Percentiles rank a stretch among this genome's conserved stretches.
These are phyloP conservation scores for Lasiodiplodia hormozganensis DNA, from an alignment of 2,329 filamentous ascomycete species.

Conservation along the genomic window DNA sequence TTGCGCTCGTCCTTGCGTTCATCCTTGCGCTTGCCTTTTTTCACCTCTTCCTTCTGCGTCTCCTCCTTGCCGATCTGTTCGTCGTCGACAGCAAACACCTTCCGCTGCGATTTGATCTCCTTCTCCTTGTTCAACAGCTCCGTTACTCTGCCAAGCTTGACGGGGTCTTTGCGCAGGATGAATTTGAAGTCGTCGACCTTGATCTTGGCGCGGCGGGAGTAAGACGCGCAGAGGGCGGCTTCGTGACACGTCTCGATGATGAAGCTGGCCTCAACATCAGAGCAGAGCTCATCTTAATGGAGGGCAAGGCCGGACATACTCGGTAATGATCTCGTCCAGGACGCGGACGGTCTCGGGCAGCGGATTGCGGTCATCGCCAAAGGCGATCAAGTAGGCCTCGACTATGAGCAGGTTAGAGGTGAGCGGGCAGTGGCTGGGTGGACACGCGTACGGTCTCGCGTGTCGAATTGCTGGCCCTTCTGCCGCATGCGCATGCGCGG, in stretches of 20 bases:
- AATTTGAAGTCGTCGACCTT: slow-evolving; percentile 99
- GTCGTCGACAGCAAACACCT: slow-evolving; percentile 73
- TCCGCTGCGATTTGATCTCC: slow-evolving; percentile 82
- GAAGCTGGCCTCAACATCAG: slow-evolving; percentile 59
- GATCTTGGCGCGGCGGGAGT: slow-evolving; percentile 91
- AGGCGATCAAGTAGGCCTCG: slow-evolving; percentile 76
- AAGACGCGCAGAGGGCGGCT: slow-evolving; percentile 83
- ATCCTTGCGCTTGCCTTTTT: slow-evolving; percentile 52
- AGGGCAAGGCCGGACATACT: slow-evolving; percentile 49
- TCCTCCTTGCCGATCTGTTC: slow-evolving; percentile 65
- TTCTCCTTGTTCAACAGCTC: slow-evolving; percentile 89
- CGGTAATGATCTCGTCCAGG: slow-evolving; percentile 93
- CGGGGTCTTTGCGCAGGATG: slow-evolving; percentile 82
- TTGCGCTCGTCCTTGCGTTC: slow-evolving; percentile 38
- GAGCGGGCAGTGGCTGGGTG: slow-evolving; percentile 5
- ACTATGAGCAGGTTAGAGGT: slow-evolving; percentile 57
- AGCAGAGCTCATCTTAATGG: background rate
- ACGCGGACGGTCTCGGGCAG: slow-evolving; percentile 84
- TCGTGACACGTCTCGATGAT: slow-evolving; percentile 93
- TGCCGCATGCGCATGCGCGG: slow-evolving; percentile 56
- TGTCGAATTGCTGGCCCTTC: slow-evolving; percentile 56
- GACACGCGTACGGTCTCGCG: slow-evolving; percentile 47
- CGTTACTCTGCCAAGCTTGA: slow-evolving; percentile 86
- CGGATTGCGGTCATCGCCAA: slow-evolving; percentile 78
- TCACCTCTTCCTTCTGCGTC: slow-evolving; percentile 50